Evolutionary conservation across 2,329 filamentous ascomycete genomes (phyloP).

Genomic region (Aspergillus melleus): DNA sequence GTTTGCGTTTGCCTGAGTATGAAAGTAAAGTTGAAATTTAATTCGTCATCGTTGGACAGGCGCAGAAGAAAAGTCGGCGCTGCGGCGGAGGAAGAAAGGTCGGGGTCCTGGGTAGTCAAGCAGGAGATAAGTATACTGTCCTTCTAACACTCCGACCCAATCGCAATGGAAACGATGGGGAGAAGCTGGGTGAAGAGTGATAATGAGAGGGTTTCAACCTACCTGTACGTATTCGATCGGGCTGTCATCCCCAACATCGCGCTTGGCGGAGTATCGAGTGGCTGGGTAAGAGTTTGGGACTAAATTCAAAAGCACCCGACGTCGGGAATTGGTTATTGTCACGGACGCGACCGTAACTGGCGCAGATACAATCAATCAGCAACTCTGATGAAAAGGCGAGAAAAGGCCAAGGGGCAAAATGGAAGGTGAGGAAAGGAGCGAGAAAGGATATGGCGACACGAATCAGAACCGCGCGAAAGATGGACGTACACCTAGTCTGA

Average conservation of each 20-base stretch:
- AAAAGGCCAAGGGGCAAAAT: neutral
- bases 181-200: neutral
- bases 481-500: conserved; percentile 75
- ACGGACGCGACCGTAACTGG: conserved; percentile 85
- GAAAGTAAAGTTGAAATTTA: conserved; percentile 91
- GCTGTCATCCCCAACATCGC: conserved; percentile 69
- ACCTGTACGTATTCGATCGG: conserved; percentile 93
- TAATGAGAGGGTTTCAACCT: conserved; percentile 15
- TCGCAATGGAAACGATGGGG: conserved; percentile 11
- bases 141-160: conserved; percentile 8
- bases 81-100: conserved; percentile 50
- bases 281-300: conserved; percentile 86
- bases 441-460: neutral
- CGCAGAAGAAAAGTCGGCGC: conserved; percentile 78
- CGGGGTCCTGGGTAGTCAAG: conserved; percentile 66
- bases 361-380: neutral
- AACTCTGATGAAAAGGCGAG: neutral
- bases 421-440: neutral
- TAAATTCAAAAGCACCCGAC: conserved; percentile 74
- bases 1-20: conserved; percentile 62
- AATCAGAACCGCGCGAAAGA: neutral
- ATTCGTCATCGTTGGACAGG: conserved; percentile 84
- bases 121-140: neutral
- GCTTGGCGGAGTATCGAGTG: conserved; percentile 70
- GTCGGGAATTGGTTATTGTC: conserved; percentile 75